phyloP scores from a whole-genome alignment of 257 asterid genomes.

The Paulownia fortunei region DNA sequence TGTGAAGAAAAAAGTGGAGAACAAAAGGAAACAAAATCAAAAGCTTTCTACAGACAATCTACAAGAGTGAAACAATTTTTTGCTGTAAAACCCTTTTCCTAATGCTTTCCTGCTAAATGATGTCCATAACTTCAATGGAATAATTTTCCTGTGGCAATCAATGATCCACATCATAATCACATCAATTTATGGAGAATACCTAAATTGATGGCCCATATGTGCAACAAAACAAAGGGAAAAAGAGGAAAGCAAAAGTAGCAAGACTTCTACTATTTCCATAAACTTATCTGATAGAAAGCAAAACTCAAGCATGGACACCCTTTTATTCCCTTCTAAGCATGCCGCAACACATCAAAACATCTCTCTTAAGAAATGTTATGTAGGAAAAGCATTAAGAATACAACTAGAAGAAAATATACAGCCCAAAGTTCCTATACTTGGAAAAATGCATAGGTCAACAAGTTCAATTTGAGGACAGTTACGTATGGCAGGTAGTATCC shows the following conservation, averaged over 20 bases:
- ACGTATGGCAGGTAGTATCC: constrained; percentile 5
- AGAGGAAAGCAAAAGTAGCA: not conserved
- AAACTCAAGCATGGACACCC: not conserved
- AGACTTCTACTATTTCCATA: not conserved
- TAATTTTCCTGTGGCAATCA: constrained; percentile 4
- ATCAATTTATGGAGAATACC: not conserved
- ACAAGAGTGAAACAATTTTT: not conserved
- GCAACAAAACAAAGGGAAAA: not conserved
- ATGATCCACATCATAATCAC: not conserved
- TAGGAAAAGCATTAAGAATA: not conserved
- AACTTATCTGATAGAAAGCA: not conserved
- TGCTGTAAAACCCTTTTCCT: not conserved
- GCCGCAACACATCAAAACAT: not conserved
- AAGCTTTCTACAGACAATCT: not conserved
- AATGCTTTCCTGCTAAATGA: not conserved
- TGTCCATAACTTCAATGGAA: not conserved
- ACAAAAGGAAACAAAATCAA: not conserved
- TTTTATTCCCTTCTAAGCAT: not conserved
- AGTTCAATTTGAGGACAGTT: not conserved
- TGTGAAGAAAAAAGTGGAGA: not conserved
- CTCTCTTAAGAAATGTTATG: not conserved
- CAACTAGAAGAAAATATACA: not conserved
- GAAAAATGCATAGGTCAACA: not conserved
- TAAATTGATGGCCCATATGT: not conserved
- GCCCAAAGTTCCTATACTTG: not conserved